Evolutionary conservation across 345 rosid species (phyloP), one percentile per base, ranked within the genome.

Genomic region (Eucalyptus tenuipes): DNA sequence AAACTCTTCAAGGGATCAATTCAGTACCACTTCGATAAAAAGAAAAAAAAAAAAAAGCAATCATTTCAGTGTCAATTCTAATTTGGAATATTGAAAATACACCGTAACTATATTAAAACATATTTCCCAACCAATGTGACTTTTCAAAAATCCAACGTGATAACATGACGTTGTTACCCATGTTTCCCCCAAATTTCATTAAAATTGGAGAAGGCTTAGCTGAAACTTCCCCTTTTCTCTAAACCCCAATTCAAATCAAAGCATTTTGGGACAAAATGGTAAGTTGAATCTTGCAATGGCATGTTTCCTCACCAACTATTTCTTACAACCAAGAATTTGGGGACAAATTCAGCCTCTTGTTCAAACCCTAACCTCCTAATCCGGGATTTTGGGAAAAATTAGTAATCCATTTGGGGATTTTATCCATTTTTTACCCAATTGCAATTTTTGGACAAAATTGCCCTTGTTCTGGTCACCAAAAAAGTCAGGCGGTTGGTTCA

Each of bases 11-110:
- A 64, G 71, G 31, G 18, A 29, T 29, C 18, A 64, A 6, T 29
- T 64, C 3, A 29, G 1, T 61, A 9, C 1, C 33, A 7, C 18
- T 29, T 64, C 0, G 1, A 5, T 29, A 12, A 12, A 13, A 64
- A 27, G 4, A 6, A 59, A 27, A 57, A 24, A n/a, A 29, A 61
- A 24, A 57, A n/a, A 29, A 61, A 24, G 24, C 64, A 57, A 29
- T 64, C 17, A 64, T 27, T 29, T 61, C 8, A 2, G 1, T 29
- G 4, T 2, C 18, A 61, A 61, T 13, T 61, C 17, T 2, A 6
- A 64, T 29, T 64, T n/a, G 5, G 33, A 64, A 64, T 29, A 14
- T 29, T 13, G 17, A 3, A 64, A 64, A 64, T 29, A 11, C 1
- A 1, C 16, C 5, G 5, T 64, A 15, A 29, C 71, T 27, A 29